These are phyloP conservation scores for Trichoderma hamatum DNA, from an alignment of 2,329 filamentous ascomycete genomes.

Conservation along the genomic window DNA sequence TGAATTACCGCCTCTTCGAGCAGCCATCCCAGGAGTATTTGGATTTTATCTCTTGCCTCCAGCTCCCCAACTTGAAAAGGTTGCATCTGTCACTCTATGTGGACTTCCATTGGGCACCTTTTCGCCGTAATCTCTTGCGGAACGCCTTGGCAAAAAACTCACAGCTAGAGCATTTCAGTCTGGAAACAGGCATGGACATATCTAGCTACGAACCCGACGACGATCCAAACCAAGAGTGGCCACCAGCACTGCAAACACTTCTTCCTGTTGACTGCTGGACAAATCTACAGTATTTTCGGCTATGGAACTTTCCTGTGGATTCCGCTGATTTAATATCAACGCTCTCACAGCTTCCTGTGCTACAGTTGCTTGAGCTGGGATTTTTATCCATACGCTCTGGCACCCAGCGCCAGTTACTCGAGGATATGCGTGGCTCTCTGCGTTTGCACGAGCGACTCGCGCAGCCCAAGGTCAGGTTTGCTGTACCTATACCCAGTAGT, in stretches of 20 bases:
- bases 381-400: not conserved
- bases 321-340: not conserved
- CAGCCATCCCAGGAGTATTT: conserved; percentile 33
- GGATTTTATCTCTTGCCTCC: conserved; percentile 32
- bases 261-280: not conserved
- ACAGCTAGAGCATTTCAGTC: not conserved
- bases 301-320: conserved; percentile 1
- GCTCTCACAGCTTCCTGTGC: not conserved
- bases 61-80: conserved; percentile 2
- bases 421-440: not conserved
- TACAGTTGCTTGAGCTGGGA: not conserved
- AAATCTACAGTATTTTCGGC: not conserved
- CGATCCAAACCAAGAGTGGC: not conserved
- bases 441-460: conserved; percentile 4
- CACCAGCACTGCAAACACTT: not conserved
- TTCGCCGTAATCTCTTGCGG: not conserved
- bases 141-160: not conserved
- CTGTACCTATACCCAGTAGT: not conserved
- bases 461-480: not conserved
- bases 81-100: conserved; percentile 5
- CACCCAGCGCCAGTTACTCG: not conserved
- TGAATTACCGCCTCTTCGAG: conserved; percentile 39
- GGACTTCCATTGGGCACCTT: not conserved
- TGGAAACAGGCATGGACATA: not conserved
- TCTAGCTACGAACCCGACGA: not conserved